These are phyloP conservation scores for Pseudocercospora cruenta DNA, from an alignment of 2,329 filamentous ascomycete species.

Conservation along the genomic window DNA sequence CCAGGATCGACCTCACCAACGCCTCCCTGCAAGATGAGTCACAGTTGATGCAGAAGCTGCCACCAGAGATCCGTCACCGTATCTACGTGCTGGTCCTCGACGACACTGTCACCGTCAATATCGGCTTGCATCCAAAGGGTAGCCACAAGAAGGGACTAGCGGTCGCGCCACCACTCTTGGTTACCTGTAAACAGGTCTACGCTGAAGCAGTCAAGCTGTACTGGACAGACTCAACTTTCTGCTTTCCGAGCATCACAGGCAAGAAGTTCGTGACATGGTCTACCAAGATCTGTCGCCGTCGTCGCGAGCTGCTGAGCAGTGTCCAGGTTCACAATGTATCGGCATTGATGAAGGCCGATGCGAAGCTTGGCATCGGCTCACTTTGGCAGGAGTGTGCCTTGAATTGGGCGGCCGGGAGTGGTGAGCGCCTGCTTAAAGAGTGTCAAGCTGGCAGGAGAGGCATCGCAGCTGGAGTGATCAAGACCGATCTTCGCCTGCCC, in stretches of 20 bases:
- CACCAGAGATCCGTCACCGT: not conserved
- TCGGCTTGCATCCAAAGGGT: not conserved
- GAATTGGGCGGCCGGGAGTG: not conserved
- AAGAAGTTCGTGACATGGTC: not conserved
- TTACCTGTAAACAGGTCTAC: not conserved
- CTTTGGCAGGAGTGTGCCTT: no score
- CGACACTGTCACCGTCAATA: not conserved
- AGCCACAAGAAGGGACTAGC: not conserved
- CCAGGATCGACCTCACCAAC: not conserved
- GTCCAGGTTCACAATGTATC: no score
- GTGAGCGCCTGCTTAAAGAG: not conserved
- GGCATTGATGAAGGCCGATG: no score
- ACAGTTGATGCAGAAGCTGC: not conserved
- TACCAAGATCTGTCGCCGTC: not conserved
- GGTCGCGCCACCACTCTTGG: not conserved
- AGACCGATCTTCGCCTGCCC: no score
- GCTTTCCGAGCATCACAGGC: not conserved
- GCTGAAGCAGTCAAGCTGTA: not conserved
- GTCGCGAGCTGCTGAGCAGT: not conserved
- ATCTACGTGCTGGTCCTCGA: not conserved
- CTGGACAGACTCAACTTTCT: not conserved
- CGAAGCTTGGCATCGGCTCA: no score
- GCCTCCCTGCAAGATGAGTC: not conserved
- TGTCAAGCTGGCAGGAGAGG: not conserved
- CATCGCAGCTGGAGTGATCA: no score